Evolutionary conservation across 1,284 basidiomycete genomes (phyloP).

Genomic region (Malassezia slooffiae): DNA sequence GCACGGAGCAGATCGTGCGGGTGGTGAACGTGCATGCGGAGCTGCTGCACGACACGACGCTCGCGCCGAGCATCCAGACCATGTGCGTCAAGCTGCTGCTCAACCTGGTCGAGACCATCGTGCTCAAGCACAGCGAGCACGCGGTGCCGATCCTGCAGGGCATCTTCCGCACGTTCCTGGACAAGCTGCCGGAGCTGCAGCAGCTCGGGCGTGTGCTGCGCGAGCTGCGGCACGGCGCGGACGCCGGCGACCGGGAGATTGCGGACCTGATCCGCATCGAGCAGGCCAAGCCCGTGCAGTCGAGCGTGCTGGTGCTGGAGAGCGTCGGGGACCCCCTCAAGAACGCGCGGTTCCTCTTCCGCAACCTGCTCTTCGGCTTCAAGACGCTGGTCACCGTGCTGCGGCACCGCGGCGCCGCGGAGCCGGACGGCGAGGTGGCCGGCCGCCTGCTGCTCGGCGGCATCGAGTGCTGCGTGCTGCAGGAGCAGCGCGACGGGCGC

Average conservation of each 20-base stretch:
- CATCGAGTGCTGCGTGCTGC: conserved; percentile 72
- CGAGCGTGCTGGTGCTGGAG: conserved; percentile 47
- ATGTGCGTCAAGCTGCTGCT: conserved; percentile 89
- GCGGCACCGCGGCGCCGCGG: conserved; percentile 65
- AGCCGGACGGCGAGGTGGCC: conserved; percentile 76
- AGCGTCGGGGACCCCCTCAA: conserved; percentile 47
- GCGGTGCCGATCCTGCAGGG: conserved; percentile 60
- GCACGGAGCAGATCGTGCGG: conserved; percentile 63
- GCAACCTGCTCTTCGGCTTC: conserved; percentile 80
- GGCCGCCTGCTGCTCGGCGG: conserved; percentile 76
- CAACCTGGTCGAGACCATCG: conserved; percentile 73
- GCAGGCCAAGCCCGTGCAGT: conserved; percentile 48
- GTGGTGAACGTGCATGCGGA: conserved; percentile 77
- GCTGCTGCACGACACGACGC: conserved; percentile 77
- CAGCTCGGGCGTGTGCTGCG: conserved; percentile 28
- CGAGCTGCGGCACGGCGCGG: conserved; percentile 2
- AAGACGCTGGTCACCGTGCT: conserved; percentile 69
- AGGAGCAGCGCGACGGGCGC: conserved; percentile 59
- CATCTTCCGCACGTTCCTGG: conserved; percentile 73
- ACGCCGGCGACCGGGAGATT: neutral
- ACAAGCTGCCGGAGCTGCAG: conserved; percentile 71
- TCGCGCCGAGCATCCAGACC: conserved; percentile 71
- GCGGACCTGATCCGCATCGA: conserved; percentile 44
- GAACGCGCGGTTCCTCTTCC: conserved; percentile 66
- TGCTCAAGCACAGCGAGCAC: conserved; percentile 49